Conservation (phyloP, 805 yeast genomes). For the Blastobotrys americana region DNA sequence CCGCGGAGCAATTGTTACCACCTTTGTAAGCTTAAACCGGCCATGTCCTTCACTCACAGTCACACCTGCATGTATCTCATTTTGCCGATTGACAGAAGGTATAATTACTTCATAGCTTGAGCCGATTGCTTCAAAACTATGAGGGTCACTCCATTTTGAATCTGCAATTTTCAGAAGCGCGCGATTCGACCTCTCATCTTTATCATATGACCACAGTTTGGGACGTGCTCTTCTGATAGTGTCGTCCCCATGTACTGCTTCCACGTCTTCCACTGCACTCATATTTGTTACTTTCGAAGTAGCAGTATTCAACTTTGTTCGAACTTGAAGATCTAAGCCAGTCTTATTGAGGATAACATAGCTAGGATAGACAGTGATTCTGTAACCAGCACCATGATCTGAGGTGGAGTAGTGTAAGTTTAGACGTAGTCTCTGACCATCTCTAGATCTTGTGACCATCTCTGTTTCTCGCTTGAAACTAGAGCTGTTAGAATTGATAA, state of each 20-base stretch:
- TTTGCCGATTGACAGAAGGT: constrained; percentile 25
- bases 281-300: constrained; percentile 30
- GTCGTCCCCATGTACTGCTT: too few species aligned
- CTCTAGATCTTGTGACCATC: constrained; percentile 43
- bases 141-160: constrained; percentile 62
- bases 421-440: constrained; percentile 62
- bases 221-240: constrained; percentile 40
- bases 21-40: constrained; percentile 62
- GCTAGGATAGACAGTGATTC: constrained; percentile 71
- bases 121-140: constrained; percentile 87
- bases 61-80: constrained; percentile 70
- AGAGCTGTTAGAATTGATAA: constrained; percentile 39
- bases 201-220: constrained; percentile 77
- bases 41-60: constrained; percentile 73
- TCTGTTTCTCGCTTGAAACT: constrained; percentile 51
- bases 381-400: constrained; percentile 50
- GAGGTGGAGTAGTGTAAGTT: constrained; percentile 52
- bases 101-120: constrained; percentile 55
- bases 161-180: constrained; percentile 61
- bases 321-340: constrained; percentile 53
- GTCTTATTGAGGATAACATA: constrained; percentile 79
- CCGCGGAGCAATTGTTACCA: constrained; percentile 76
- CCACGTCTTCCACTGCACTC: constrained; percentile 27
- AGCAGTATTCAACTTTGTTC: constrained; percentile 48
- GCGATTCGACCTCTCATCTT: constrained; percentile 53